phyloP scores from a whole-genome alignment of 768 basidiomycete species.

The Boletus rubropictus region DNA sequence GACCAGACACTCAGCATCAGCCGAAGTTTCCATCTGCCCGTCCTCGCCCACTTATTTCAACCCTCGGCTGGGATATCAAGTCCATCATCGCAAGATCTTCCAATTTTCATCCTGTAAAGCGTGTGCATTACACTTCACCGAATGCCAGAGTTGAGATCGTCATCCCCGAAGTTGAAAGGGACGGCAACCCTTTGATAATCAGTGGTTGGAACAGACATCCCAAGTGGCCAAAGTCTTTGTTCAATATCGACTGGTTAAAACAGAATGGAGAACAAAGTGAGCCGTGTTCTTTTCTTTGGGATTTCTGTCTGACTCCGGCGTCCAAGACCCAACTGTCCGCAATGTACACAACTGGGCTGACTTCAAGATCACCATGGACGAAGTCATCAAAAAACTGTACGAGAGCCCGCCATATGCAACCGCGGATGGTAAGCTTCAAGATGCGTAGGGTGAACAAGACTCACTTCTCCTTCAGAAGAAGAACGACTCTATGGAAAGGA shows the following conservation, averaged over 20 bases:
- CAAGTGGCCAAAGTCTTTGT: constrained; percentile 50
- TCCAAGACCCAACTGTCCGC: constrained; percentile 53
- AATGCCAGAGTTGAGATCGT: constrained; percentile 25
- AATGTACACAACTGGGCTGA: constrained; percentile 60
- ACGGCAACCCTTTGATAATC: constrained; percentile 60
- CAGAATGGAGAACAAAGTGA: constrained; percentile 30
- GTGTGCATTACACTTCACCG: constrained; percentile 29
- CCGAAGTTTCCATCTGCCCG: not conserved
- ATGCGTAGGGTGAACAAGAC: not conserved
- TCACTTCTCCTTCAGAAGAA: constrained; percentile 35
- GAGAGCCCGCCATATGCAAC: constrained; percentile 30
- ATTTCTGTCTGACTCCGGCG: constrained; percentile 7
- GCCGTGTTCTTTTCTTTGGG: not conserved
- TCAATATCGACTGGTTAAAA: constrained; percentile 52
- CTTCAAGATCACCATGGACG: constrained; percentile 41
- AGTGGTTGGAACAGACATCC: constrained; percentile 50
- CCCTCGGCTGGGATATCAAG: constrained; percentile 48
- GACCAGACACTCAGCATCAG: not conserved
- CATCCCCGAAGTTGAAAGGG: constrained; percentile 43
- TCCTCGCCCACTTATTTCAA: constrained; percentile 28
- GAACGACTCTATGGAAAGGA: constrained; percentile 77
- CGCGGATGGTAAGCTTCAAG: constrained; percentile 33
- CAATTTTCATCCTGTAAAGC: constrained; percentile 41
- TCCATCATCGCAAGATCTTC: constrained; percentile 33
- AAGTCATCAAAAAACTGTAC: constrained; percentile 48